phyloP scores from a whole-genome alignment of 108 stramenopile genomes.

The Cyclostephanos invisitatus region DNA sequence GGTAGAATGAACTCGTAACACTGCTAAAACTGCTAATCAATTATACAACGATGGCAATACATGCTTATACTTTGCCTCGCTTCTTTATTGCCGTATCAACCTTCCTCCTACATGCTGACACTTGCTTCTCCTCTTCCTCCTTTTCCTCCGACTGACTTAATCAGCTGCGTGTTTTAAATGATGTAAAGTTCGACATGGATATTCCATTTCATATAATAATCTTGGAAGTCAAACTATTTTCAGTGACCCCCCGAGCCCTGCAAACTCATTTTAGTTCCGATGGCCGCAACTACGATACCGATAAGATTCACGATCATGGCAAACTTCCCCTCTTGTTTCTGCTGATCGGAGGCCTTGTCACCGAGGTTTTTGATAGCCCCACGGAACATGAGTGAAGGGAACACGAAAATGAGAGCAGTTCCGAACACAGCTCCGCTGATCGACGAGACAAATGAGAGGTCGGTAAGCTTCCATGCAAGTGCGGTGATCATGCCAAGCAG shows the following conservation, averaged over 20 bases:
- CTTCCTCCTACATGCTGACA: background rate
- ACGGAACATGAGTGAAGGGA: constrained; percentile 59
- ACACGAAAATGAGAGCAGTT: constrained; percentile 60
- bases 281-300: constrained; percentile 74
- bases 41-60: background rate
- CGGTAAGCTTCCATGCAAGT: constrained; percentile 70
- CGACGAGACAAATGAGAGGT: constrained; percentile 88
- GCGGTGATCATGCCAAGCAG: constrained; percentile 65
- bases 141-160: no score
- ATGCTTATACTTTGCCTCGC: background rate
- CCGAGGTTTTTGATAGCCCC: constrained; percentile 67
- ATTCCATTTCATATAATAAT: background rate
- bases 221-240: background rate
- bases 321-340: constrained; percentile 68
- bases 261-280: constrained; percentile 60
- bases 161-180: no score
- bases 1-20: background rate
- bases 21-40: background rate
- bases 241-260: background rate
- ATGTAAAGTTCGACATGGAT: background rate
- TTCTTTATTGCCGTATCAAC: background rate
- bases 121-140: no score
- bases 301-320: constrained; percentile 64
- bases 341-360: constrained; percentile 53
- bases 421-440: constrained; percentile 95